These are phyloP conservation scores for Sporothrix pseudoabietina DNA, from an alignment of 2,329 filamentous ascomycete genomes.

Conservation along the genomic window DNA sequence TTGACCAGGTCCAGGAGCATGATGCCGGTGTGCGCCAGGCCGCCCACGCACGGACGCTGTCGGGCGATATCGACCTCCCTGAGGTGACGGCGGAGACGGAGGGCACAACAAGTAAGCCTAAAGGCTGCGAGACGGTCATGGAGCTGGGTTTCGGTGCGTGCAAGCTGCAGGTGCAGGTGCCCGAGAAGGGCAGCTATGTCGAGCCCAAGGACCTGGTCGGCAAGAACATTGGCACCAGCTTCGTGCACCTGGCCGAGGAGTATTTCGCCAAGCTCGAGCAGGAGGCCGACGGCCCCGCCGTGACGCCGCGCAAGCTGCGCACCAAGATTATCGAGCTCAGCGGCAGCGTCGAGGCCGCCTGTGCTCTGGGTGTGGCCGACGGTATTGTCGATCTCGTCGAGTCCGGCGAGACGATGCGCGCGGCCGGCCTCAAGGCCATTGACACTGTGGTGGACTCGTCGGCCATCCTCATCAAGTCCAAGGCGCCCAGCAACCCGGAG, in stretches of 20 bases:
- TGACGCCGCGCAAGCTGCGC: constrained; percentile 58
- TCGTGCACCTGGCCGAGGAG: constrained; percentile 77
- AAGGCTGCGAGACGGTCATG: constrained; percentile 80
- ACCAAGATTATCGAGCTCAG: constrained; percentile 94
- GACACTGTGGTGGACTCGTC: constrained; percentile 88
- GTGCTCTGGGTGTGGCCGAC: constrained; percentile 91
- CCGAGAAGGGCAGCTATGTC: constrained; percentile 74
- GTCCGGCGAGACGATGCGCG: constrained; percentile 97
- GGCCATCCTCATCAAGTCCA: constrained; percentile 90
- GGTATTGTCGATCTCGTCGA: constrained; percentile 95
- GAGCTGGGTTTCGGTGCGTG: constrained; percentile 89
- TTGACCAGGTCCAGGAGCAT: constrained; percentile 90
- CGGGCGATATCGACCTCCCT: constrained; percentile 40
- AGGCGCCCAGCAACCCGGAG: constrained; percentile 74
- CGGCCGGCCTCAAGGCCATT: constrained; percentile 89
- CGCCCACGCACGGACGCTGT: constrained; percentile 51
- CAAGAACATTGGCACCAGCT: constrained; percentile 93
- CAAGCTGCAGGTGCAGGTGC: constrained; percentile 95
- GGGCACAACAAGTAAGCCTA: constrained; percentile 44
- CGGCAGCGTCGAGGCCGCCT: constrained; percentile 95
- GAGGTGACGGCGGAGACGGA: constrained; percentile 32
- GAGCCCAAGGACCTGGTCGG: constrained; percentile 79
- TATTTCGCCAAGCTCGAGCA: constrained; percentile 82
- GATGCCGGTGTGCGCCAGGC: constrained; percentile 63
- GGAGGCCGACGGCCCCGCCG: constrained; percentile 45